Base-by-base conservation (phyloP, 768 basidiomycete genomes). In the Collybiopsis luxurians region DNA sequence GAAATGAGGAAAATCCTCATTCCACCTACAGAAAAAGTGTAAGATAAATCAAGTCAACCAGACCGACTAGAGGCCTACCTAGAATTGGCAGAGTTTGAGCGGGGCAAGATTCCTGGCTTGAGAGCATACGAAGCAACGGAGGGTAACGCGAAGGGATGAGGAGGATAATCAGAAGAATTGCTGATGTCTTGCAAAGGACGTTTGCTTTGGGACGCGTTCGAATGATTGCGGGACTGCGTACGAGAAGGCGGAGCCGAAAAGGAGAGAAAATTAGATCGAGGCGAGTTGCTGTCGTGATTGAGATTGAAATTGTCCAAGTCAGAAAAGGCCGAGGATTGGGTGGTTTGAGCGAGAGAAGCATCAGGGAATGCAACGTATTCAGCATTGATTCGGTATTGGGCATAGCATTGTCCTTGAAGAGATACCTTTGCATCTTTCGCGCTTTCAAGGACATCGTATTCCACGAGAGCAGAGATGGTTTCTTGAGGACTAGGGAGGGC, bases 401-500 rank as follows among this genome's bases (percentile, higher is more conserved):
- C 80, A 64, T 90, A 91, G 40, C 73, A 66, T 63, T 91, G 89
- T 54, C 81, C 81, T 51, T 82, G 75, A 58, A 91, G 75, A 36
- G 75, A 70, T 17, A 81, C 80, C 58, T 79, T 84, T 10, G 89
- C 89, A 66, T 90, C 88, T 56, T 76, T 74, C 36, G 89, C 87
- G 58, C 80, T 75, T 34, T 73, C 70, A 42, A 73, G 58, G 19
- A 80, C 75, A 34, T 76, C 69, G 62, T 88, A 90, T 66, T 88
- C 83, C n/a, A 89, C 87, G 24, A 83, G 62, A 53, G 79, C 86
- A 26, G 84, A 79, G 34, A 81, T 74, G 38, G 75, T 78, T 48
- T 74, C 75, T 53, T 70, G 61, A 30, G 69, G 61, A 6, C 73
- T 71, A 38, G 66, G 66, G n/a, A 75, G 66, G 30, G 77, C 69